phyloP scores from a whole-genome alignment of 441 rosid genomes.

The Eruca vesicaria region DNA sequence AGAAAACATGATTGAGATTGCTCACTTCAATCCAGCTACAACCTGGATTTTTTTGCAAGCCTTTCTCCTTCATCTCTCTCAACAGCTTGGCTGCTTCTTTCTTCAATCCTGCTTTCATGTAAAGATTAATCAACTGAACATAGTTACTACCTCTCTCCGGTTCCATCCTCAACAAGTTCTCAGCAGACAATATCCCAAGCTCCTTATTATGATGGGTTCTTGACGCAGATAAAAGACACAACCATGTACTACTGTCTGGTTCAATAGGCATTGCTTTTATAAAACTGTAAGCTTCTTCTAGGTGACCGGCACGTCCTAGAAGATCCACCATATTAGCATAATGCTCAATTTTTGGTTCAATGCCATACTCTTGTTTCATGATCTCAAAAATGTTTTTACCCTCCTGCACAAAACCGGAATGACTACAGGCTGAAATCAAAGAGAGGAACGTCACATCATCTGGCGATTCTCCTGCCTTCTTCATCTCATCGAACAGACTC shows the following conservation, averaged over 20 bases:
- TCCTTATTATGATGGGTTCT: slow-evolving; percentile 51
- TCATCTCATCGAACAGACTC: slow-evolving; percentile 57
- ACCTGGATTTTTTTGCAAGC: slow-evolving; percentile 73
- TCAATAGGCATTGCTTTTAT: slow-evolving; percentile 51
- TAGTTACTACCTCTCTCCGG: slow-evolving; percentile 57
- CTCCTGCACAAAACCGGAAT: slow-evolving; percentile 65
- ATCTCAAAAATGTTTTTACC: slow-evolving; percentile 52
- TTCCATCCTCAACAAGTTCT: slow-evolving; percentile 50
- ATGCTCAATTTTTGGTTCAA: slow-evolving; percentile 66
- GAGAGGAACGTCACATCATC: slow-evolving; percentile 70
- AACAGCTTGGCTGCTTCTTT: slow-evolving; percentile 52
- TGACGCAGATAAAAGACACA: slow-evolving; percentile 64
- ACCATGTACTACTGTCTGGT: slow-evolving; percentile 67
- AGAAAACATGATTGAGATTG: slow-evolving; percentile 48
- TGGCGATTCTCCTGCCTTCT: slow-evolving; percentile 45
- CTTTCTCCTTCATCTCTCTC: slow-evolving; percentile 59
- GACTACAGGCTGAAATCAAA: slow-evolving; percentile 76
- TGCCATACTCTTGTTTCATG: slow-evolving; percentile 50
- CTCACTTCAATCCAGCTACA: slow-evolving; percentile 73
- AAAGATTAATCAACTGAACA: slow-evolving; percentile 62
- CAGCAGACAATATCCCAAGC: slow-evolving; percentile 65
- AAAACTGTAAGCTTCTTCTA: slow-evolving; percentile 60
- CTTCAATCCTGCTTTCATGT: slow-evolving; percentile 64
- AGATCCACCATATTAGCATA: slow-evolving; percentile 74
- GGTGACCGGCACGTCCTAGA: slow-evolving; percentile 65